Conservation (phyloP, 306 rosid genomes). For the Prunus mume region DNA sequence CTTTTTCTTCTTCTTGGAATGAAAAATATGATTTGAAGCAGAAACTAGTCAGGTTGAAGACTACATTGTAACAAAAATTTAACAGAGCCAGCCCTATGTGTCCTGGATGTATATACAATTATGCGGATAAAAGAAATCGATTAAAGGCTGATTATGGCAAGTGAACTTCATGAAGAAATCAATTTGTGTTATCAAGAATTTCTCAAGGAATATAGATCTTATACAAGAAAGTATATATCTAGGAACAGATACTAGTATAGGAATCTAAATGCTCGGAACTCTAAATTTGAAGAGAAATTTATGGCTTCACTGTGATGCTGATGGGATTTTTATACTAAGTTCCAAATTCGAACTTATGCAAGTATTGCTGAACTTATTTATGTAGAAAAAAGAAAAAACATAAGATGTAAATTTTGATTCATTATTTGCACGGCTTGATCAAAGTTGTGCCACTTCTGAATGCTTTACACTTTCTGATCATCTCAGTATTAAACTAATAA, state of each 20-base stretch:
- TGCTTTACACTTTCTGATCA: not conserved
- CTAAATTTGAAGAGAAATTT: not conserved
- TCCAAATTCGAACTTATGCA: no score
- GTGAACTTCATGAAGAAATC: not conserved
- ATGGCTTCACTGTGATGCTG: not conserved
- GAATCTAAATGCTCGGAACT: not conserved
- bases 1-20: not conserved
- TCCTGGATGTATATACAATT: not conserved
- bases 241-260: not conserved
- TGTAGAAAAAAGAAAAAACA: no score
- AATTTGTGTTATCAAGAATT: not conserved
- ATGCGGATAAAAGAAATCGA: not conserved
- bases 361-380: no score
- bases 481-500: not conserved
- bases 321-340: no score
- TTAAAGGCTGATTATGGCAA: not conserved
- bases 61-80: not conserved
- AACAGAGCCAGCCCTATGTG: not conserved
- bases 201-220: not conserved
- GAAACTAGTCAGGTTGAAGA: not conserved
- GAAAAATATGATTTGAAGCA: not conserved
- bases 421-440: not conserved
- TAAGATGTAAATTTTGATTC: not conserved
- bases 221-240: not conserved
- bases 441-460: not conserved